phyloP scores from a whole-genome alignment of 2,329 filamentous ascomycete species.

The Aaosphaeria pasadenensis region DNA sequence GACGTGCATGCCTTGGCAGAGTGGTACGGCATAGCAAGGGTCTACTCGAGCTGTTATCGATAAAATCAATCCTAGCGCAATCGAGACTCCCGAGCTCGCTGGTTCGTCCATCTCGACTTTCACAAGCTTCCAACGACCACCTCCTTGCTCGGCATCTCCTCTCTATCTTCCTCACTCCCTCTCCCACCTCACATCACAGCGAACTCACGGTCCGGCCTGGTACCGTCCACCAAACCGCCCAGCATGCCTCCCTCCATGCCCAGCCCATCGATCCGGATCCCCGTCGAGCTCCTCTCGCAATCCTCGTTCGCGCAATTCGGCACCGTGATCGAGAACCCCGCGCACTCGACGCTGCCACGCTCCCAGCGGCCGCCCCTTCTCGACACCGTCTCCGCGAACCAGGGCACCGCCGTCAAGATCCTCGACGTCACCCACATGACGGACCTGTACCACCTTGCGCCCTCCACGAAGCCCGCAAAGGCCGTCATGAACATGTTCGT shows the following conservation, averaged over 20 bases:
- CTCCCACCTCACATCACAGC: background rate
- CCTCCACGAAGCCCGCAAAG: conserved; percentile 55
- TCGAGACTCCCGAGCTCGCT: too few species aligned
- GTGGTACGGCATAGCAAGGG: too few species aligned
- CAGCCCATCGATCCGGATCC: conserved; percentile 46
- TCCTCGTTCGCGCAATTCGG: conserved; percentile 75
- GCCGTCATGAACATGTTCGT: conserved; percentile 86
- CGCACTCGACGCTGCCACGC: conserved; percentile 50
- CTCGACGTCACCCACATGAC: conserved; percentile 70
- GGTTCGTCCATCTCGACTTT: too few species aligned
- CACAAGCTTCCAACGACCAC: too few species aligned
- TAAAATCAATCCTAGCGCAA: too few species aligned
- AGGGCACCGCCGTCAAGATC: conserved; percentile 86
- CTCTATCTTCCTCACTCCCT: background rate
- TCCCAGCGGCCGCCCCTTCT: conserved; percentile 46
- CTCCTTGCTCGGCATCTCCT: background rate
- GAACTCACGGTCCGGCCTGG: conserved; percentile 1
- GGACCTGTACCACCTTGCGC: conserved; percentile 67
- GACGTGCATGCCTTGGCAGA: too few species aligned
- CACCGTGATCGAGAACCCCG: conserved; percentile 74
- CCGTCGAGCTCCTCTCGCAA: conserved; percentile 64
- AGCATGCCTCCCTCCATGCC: conserved; percentile 40
- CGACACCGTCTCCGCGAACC: conserved; percentile 65
- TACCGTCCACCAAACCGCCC: background rate
- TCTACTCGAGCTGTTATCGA: too few species aligned